phyloP scores from a whole-genome alignment of 202 grass and related monocot genomes.

The Carex arenaria region DNA sequence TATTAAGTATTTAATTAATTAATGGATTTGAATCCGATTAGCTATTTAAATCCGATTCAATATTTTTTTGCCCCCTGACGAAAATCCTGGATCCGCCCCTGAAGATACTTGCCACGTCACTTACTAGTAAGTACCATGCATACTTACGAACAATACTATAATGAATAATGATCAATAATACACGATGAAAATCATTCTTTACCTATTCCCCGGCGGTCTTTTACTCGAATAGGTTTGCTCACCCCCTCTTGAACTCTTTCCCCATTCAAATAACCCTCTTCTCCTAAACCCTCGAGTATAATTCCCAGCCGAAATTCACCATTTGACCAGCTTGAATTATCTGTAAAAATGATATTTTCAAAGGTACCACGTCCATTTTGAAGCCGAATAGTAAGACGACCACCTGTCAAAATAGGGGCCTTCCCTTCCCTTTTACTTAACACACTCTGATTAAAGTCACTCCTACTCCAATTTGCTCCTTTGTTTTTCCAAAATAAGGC shows the following conservation, averaged over 20 bases:
- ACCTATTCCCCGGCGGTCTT: conserved; percentile 44
- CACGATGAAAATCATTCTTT: background rate
- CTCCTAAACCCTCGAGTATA: conserved; percentile 11
- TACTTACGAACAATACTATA: background rate
- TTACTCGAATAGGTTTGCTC: conserved; percentile 38
- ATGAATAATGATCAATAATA: background rate
- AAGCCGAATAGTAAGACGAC: conserved; percentile 9
- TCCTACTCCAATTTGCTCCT: conserved; percentile 20
- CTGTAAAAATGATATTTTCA: conserved; percentile 2
- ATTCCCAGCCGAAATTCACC: conserved; percentile 37
- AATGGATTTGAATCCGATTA: too few species aligned
- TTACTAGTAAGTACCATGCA: background rate
- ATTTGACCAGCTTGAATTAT: conserved; percentile 43
- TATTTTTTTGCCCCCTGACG: too few species aligned
- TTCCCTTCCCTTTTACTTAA: conserved; percentile 20
- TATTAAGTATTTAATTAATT: too few species aligned
- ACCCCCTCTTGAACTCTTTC: conserved; percentile 39
- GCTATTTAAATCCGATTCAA: too few species aligned
- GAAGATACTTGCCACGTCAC: background rate
- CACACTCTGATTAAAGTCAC: conserved; percentile 21
- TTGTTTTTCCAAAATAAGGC: conserved; percentile 26
- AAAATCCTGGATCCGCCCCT: too few species aligned
- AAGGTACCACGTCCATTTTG: conserved; percentile 21
- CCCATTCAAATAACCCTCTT: background rate
- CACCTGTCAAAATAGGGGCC: conserved; percentile 20